Percentiles rank a stretch among this genome's conserved stretches.
Evolutionary conservation across 176 grass and related monocot genomes (phyloP).

Genomic region (Eleusine coracana): DNA sequence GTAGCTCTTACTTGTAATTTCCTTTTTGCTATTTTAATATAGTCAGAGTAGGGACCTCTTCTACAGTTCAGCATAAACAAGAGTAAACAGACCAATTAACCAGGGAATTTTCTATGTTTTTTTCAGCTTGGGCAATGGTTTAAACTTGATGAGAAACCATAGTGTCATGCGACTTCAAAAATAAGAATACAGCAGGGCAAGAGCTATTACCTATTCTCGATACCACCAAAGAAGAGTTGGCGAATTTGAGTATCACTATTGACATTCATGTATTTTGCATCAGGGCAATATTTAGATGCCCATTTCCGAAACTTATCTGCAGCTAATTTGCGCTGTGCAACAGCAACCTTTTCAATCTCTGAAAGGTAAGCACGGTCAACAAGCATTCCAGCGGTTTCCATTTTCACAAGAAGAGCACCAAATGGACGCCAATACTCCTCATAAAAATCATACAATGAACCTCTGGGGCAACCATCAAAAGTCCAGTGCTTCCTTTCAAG

Average conservation of each 20-base stretch:
- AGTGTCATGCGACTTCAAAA: not conserved
- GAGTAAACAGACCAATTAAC: not conserved
- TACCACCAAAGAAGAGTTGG: slow-evolving; percentile 87
- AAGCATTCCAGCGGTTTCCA: slow-evolving; percentile 91
- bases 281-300: slow-evolving; percentile 85
- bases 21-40: not conserved
- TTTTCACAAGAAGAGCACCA: slow-evolving; percentile 77
- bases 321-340: slow-evolving; percentile 67
- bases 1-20: not conserved
- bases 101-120: not conserved
- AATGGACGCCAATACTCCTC: slow-evolving; percentile 93
- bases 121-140: not conserved
- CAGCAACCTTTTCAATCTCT: slow-evolving; percentile 81
- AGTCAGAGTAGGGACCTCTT: not conserved
- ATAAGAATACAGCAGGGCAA: slow-evolving; percentile 5
- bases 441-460: slow-evolving; percentile 92
- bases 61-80: not conserved
- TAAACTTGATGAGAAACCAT: not conserved
- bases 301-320: slow-evolving; percentile 82
- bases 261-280: slow-evolving; percentile 97
- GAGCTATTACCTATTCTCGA: slow-evolving; percentile 64
- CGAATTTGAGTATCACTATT: slow-evolving; percentile 91
- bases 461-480: slow-evolving; percentile 60
- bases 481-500: slow-evolving; percentile 64
- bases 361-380: slow-evolving; percentile 76